A percentile compares a stretch with the other conserved stretches of the same genome.
Evolutionary conservation across 2,329 filamentous ascomycete genomes (phyloP).

Genomic region (Stemphylium lycopersici): DNA sequence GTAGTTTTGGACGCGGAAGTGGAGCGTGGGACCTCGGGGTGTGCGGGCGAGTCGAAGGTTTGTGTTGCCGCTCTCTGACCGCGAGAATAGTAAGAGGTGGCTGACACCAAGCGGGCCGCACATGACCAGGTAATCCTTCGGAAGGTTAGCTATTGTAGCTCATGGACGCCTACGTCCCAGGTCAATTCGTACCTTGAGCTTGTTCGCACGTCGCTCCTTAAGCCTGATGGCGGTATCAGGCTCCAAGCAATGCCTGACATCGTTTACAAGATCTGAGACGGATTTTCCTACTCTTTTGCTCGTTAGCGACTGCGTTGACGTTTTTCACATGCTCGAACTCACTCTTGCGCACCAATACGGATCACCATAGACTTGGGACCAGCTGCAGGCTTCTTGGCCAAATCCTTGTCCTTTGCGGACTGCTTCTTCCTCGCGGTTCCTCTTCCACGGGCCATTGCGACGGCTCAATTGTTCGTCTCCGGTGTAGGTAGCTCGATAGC

Average conservation of each 20-base stretch:
- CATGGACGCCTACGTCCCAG: constrained; percentile 57
- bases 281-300: constrained; percentile 72
- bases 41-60: constrained; percentile 88
- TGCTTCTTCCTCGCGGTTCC: constrained; percentile 42
- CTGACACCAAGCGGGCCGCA: constrained; percentile 90
- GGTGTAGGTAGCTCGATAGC: constrained; percentile 1
- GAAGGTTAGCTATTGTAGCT: too few species aligned
- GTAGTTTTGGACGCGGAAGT: constrained; percentile 95
- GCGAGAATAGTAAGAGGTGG: constrained; percentile 90
- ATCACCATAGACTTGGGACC: constrained; percentile 98
- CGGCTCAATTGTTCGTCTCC: constrained; percentile 7
- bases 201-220: constrained; percentile 58
- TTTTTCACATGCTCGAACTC: background rate
- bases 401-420: constrained; percentile 42
- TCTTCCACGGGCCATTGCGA: constrained; percentile 40
- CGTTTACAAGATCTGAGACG: constrained; percentile 87
- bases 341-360: constrained; percentile 87
- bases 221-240: constrained; percentile 88
- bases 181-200: constrained; percentile 11
- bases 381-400: constrained; percentile 64
- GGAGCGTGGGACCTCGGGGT: constrained; percentile 87
- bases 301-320: background rate
- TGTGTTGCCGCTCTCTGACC: constrained; percentile 87
- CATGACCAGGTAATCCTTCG: constrained; percentile 96
- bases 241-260: constrained; percentile 94